These are phyloP conservation scores for Bipolaris cookei DNA, from an alignment of 2,329 filamentous ascomycete genomes.

Conservation along the genomic window DNA sequence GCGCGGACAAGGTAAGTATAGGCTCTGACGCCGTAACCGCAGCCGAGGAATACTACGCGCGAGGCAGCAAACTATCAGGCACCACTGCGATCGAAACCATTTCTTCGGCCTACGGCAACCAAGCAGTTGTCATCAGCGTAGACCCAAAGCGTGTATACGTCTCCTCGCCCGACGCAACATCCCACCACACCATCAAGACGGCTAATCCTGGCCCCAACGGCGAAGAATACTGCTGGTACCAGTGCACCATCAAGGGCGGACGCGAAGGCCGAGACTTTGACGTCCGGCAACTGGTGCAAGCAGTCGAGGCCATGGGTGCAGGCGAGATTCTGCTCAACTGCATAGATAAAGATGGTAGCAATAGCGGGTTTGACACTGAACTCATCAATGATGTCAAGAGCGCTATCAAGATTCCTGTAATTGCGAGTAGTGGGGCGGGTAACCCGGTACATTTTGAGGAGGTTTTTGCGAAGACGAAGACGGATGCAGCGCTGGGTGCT, in stretches of 20 bases:
- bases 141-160: conserved; percentile 94
- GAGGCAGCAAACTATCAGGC: conserved; percentile 72
- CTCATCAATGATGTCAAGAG: conserved; percentile 86
- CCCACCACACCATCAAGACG: conserved; percentile 78
- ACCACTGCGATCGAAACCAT: conserved; percentile 96
- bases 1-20: conserved; percentile 97
- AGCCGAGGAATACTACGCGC: conserved; percentile 85
- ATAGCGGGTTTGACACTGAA: conserved; percentile 92
- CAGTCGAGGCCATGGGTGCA: conserved; percentile 93
- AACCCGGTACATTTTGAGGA: conserved; percentile 86
- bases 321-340: conserved; percentile 96
- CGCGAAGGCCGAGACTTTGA: conserved; percentile 93
- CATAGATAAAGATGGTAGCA: conserved; percentile 96
- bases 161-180: conserved; percentile 68
- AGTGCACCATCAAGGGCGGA: conserved; percentile 95
- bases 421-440: conserved; percentile 91
- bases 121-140: conserved; percentile 94
- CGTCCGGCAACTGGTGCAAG: conserved; percentile 83
- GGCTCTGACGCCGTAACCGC: conserved; percentile 93
- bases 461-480: conserved; percentile 83
- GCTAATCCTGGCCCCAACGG: conserved; percentile 72
- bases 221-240: conserved; percentile 91
- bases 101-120: conserved; percentile 89
- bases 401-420: conserved; percentile 89
- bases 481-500: conserved; percentile 91